Percentiles rank a stretch among this genome's conserved stretches.
Evolutionary conservation across 768 basidiomycete species (phyloP).

Genomic region (Candolleomyces eurysporus): DNA sequence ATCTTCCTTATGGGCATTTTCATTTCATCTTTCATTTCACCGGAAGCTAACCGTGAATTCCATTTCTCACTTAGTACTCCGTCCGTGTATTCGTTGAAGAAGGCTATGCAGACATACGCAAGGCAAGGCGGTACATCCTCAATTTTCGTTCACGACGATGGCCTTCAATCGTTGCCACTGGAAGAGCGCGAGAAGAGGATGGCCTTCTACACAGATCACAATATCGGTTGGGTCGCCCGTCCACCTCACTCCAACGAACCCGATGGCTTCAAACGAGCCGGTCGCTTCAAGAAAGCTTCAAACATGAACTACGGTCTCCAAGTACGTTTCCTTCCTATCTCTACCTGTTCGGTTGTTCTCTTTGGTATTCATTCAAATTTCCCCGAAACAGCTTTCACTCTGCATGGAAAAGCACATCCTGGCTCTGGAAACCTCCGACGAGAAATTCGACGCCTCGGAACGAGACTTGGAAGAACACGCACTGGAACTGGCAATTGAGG

Average conservation of each 20-base stretch:
- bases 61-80: slow-evolving; percentile 47
- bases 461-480: slow-evolving; percentile 66
- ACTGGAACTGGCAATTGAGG: slow-evolving; percentile 70
- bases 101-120: slow-evolving; percentile 89
- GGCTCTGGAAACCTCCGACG: slow-evolving; percentile 41
- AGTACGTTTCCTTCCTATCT: slow-evolving; percentile 20
- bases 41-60: too few species aligned
- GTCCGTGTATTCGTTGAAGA: slow-evolving; percentile 75
- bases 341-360: not conserved
- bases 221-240: slow-evolving; percentile 83
- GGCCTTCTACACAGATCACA: slow-evolving; percentile 71
- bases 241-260: slow-evolving; percentile 61
- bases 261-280: slow-evolving; percentile 77
- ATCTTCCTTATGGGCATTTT: not conserved
- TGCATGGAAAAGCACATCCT: slow-evolving; percentile 55
- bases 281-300: slow-evolving; percentile 88
- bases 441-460: slow-evolving; percentile 34
- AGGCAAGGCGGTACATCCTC: slow-evolving; percentile 82
- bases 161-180: slow-evolving; percentile 63
- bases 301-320: slow-evolving; percentile 83
- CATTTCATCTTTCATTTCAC: slow-evolving; percentile 3
- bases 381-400: slow-evolving; percentile 51
- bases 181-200: slow-evolving; percentile 67
- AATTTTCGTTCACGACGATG: slow-evolving; percentile 84
- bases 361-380: not conserved